Base-by-base conservation (phyloP, 306 rosid genomes). In the Rubus parviflorus region DNA sequence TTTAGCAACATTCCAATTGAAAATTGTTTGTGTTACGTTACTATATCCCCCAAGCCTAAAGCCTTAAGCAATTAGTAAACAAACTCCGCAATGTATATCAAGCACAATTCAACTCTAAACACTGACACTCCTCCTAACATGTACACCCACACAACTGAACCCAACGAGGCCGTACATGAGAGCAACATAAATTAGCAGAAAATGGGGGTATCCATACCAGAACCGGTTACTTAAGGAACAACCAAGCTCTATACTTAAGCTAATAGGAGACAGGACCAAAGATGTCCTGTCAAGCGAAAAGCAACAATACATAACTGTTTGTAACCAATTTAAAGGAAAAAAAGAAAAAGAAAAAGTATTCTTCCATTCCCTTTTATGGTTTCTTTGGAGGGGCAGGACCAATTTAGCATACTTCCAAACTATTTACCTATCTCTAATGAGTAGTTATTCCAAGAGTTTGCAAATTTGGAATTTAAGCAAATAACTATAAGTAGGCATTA, bases 401-500 rank as follows among this genome's bases (percentile, higher is more conserved):
- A 69, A 61, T 20, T 53, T 15, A n/a, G 54, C 52, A 62, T 52
- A 22, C 57, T 35, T 43, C 37, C 63, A 77, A 46, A 60, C 63
- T 46, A 78, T 67, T 41, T 37, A 48, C 52, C 60, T 78, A 49
- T 73, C 73, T 25, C 64, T 47, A 46, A 57, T 8, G 38, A 78
- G 81, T 72, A 74, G 65, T 48, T 17, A 49, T 68, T 75, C 42
- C 73, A n/a, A 20, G 37, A 38, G 25, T 38, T 22, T 20, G 46
- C 53, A 73, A 43, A 61, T 16, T 19, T 45, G 40, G 48, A 9
- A 49, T 48, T 30, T 30, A 30, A 30, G 35, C 58, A 81, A 77
- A 70, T 77, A 75, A 63, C 45, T 70, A 47, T 68, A 73, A 49
- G 60, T 71, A 84, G 71, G 67, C 60, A 87, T 92, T 94, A 96